Evolutionary conservation across 805 yeast genomes (phyloP).

Genomic region (Candida namnaoensis): DNA sequence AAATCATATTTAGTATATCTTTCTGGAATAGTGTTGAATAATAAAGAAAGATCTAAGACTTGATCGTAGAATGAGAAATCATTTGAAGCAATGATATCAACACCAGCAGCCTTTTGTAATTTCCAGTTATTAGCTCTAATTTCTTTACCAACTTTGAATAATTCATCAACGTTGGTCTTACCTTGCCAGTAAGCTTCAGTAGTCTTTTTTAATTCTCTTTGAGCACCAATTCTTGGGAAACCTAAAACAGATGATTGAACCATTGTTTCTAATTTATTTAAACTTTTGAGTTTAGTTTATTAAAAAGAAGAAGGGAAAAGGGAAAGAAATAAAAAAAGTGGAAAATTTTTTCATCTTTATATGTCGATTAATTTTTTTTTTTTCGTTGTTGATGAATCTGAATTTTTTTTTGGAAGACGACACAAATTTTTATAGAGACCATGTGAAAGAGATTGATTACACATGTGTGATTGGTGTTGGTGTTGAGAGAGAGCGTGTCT

Average conservation of each 20-base stretch:
- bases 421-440: too few relatives aligned
- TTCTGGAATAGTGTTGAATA: conserved; percentile 95
- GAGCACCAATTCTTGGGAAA: conserved; percentile 99
- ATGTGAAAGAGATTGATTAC: too few relatives aligned
- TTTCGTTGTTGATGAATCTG: not conserved
- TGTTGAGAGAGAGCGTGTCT: too few relatives aligned
- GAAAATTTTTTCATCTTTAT: not conserved
- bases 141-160: conserved; percentile 87
- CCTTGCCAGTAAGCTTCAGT: conserved; percentile 99
- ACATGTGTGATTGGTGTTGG: too few relatives aligned
- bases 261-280: conserved; percentile 38
- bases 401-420: too few relatives aligned
- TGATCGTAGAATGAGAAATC: conserved; percentile 99
- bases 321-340: not conserved
- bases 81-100: conserved; percentile 93
- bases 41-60: conserved; percentile 82
- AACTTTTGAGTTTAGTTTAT: not conserved
- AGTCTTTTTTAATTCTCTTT: conserved; percentile 98
- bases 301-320: not conserved
- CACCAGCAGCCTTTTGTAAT: conserved; percentile 95
- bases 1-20: conserved; percentile 91
- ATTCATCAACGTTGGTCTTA: conserved; percentile 79
- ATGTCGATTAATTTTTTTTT: too few relatives aligned
- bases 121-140: conserved; percentile 97
- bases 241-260: conserved; percentile 97